Conservation (phyloP, 768 basidiomycete genomes). For the Ramaria rubella region DNA sequence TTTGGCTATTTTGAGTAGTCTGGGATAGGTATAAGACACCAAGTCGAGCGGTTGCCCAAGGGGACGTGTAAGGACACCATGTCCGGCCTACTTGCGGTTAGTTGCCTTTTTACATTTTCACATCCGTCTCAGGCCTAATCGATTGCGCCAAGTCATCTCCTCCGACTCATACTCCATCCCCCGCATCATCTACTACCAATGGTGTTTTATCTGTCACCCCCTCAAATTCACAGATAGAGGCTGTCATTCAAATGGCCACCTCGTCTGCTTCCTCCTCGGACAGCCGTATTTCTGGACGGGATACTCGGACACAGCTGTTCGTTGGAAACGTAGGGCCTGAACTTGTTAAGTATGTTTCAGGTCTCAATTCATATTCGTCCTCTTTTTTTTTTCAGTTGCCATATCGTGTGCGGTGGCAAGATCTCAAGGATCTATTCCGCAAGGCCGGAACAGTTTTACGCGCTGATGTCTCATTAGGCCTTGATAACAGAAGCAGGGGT, state of each 20-base stretch:
- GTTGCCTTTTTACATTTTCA: not conserved
- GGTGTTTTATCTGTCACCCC: not conserved
- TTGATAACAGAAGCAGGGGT: constrained; percentile 88
- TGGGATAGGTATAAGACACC: not conserved
- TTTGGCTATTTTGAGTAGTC: no score
- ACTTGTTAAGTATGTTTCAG: constrained; percentile 5
- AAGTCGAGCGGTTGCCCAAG: no score
- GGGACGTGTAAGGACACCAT: no score
- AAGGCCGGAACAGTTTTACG: constrained; percentile 86
- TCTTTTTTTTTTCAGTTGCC: constrained; percentile 56
- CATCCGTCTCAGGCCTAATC: not conserved
- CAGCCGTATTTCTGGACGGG: constrained; percentile 49
- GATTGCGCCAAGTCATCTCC: not conserved
- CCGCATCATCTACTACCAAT: not conserved
- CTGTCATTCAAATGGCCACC: constrained; percentile 87
- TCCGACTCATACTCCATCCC: not conserved
- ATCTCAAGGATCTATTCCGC: constrained; percentile 95
- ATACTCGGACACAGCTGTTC: constrained; percentile 92
- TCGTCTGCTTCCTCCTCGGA: constrained; percentile 51
- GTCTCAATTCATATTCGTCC: constrained; percentile 9
- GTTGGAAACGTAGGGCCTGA: constrained; percentile 77
- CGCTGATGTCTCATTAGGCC: constrained; percentile 71
- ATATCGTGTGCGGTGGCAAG: constrained; percentile 97
- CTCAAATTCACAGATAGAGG: constrained; percentile 56
- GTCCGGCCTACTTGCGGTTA: not conserved